Conservation (phyloP, 495 filamentous ascomycete species). For the Hypoxylon lenormandii region DNA sequence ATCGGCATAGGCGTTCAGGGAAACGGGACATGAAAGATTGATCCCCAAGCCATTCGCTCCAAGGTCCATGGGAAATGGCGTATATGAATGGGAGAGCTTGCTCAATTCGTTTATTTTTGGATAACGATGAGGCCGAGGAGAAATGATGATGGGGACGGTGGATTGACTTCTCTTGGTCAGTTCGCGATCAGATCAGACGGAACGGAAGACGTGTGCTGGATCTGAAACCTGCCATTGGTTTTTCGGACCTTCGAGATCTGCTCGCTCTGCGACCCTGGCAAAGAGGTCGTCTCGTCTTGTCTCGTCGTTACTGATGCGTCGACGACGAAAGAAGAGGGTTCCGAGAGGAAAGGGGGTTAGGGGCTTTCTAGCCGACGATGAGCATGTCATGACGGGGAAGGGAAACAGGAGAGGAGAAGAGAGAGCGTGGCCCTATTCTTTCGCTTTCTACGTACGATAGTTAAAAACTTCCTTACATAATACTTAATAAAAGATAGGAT, state of each 20-base stretch:
- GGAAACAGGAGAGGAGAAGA: slow-evolving; percentile 9
- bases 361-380: slow-evolving; percentile 13
- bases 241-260: background rate
- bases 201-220: background rate
- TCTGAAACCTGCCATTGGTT: background rate
- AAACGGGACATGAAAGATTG: slow-evolving; percentile 11
- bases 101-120: slow-evolving; percentile 29
- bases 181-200: background rate
- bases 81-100: background rate
- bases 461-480: slow-evolving; percentile 31
- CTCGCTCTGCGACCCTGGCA: too few relatives aligned
- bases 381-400: slow-evolving; percentile 20
- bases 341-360: slow-evolving; percentile 3
- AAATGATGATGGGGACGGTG: background rate
- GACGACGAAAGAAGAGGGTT: too few relatives aligned
- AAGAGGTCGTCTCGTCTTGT: too few relatives aligned
- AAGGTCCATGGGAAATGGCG: slow-evolving; percentile 30
- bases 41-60: slow-evolving; percentile 43
- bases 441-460: slow-evolving; percentile 34
- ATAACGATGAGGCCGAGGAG: slow-evolving; percentile 24
- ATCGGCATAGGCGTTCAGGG: slow-evolving; percentile 40
- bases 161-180: background rate
- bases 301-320: too few relatives aligned
- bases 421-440: slow-evolving; percentile 12
- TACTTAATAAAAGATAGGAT: slow-evolving; percentile 29